Base-by-base conservation (phyloP, 495 filamentous ascomycete species). In the Lasiosphaeriaceae sp. region DNA sequence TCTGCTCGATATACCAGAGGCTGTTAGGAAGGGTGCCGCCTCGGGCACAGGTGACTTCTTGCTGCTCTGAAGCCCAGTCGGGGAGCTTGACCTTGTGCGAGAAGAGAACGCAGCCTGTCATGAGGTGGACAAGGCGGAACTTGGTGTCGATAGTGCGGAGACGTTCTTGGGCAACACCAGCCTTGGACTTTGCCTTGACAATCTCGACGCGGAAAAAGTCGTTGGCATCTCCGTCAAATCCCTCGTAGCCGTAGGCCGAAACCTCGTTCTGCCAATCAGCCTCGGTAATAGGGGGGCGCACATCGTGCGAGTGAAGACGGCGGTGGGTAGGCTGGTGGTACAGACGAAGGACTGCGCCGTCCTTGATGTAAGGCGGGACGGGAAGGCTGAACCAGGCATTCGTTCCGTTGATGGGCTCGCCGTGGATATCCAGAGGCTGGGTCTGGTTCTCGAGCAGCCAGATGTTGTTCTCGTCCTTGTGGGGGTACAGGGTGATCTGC, bases 191-290 rank as follows among this genome's bases (percentile, higher is more conserved):
- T 43, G 86, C 86, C 74, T 92, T 92, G 64, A 96, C 80, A 64
- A 98, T 97, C 70, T 98, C 94, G 57, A 98, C 79, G 24, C 90
- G 87, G 84, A 96, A 98, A 24, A 90, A 76, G 69, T 98, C 94
- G 66, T 98, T 98, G 49, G 94, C 94, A 72, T 98, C 94, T 52
- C 94, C 94, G 51, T 92, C 83, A 65, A 98, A 98, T 8, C 95
- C 95, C 70, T 96, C 92, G 61, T 96, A 97, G 24, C 94, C 94
- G 70, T 98, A 98, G 16, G 94, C 94, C 7, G 94, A 97, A 14
- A 97, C 90, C 71, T 98, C 94, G 63, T 93, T 96, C 67, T 98
- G 94, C 94, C 94, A 98, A 6, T 98, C 94, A 2, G 90, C 93
- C 67, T 98, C 94, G 20, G 90, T 96, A 58, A 98, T 86, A 12